phyloP scores from a whole-genome alignment of 2,329 filamentous ascomycete genomes.

The Daldinia eschscholtzii region DNA sequence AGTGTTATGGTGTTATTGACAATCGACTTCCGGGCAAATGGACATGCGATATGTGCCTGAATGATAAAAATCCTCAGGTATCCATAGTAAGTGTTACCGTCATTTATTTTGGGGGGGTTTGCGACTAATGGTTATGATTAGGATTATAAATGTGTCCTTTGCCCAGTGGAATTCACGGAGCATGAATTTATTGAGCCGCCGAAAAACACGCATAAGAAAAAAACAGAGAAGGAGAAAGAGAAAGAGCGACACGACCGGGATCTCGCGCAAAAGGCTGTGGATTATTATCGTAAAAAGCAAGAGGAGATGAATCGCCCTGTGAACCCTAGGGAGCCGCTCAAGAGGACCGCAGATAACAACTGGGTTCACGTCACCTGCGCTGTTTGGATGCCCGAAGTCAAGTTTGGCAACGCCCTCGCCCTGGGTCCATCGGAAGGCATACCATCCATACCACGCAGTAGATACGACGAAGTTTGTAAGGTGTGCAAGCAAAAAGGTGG shows the following conservation, averaged over 20 bases:
- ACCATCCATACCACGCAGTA: slow-evolving; percentile 78
- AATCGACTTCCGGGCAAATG: slow-evolving; percentile 82
- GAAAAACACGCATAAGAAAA: slow-evolving; percentile 87
- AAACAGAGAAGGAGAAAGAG: slow-evolving; percentile 87
- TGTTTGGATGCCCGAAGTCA: slow-evolving; percentile 90
- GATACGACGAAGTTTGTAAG: slow-evolving; percentile 84
- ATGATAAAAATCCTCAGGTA: slow-evolving; percentile 90
- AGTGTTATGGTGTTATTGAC: slow-evolving; percentile 88
- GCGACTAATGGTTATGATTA: slow-evolving; percentile 55
- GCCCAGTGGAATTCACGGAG: slow-evolving; percentile 83
- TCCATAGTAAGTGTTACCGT: slow-evolving; percentile 77
- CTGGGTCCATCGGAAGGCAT: slow-evolving; percentile 92
- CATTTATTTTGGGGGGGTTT: slow-evolving; percentile 12
- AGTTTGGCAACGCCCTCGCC: slow-evolving; percentile 86
- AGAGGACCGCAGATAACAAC: slow-evolving; percentile 95
- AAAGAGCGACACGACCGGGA: slow-evolving; percentile 89
- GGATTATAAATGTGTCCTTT: slow-evolving; percentile 94
- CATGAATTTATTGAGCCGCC: slow-evolving; percentile 87
- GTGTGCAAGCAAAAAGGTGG: slow-evolving; percentile 80
- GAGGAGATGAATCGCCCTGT: slow-evolving; percentile 85
- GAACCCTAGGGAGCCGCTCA: slow-evolving; percentile 89
- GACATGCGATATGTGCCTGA: slow-evolving; percentile 95
- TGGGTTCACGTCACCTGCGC: slow-evolving; percentile 98
- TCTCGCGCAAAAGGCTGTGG: slow-evolving; percentile 80
- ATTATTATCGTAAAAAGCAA: slow-evolving; percentile 87